Evolutionary conservation across 2,329 filamentous ascomycete species (phyloP).

Genomic region (Nemania bipapillata): DNA sequence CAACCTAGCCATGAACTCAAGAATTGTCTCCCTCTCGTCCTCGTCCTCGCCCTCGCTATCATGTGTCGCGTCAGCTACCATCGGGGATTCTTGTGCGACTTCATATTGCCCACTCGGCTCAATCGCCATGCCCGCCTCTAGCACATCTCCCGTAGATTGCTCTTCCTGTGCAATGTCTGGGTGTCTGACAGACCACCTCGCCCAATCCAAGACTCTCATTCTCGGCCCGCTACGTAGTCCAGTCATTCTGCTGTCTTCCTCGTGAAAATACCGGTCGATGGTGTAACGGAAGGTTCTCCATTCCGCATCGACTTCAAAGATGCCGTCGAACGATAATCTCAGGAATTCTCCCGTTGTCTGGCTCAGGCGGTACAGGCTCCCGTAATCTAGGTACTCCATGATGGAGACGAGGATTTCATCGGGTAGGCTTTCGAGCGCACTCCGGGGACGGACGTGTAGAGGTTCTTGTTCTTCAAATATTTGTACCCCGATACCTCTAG

Average conservation of each 20-base stretch:
- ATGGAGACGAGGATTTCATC: slow-evolving; percentile 38
- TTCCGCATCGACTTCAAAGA: slow-evolving; percentile 26
- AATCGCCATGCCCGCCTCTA: not conserved
- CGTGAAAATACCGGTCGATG: slow-evolving; percentile 11
- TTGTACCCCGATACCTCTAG: not conserved
- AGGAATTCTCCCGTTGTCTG: slow-evolving; percentile 34
- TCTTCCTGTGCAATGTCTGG: not conserved
- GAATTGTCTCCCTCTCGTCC: slow-evolving; percentile 29
- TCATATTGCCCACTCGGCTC: not conserved
- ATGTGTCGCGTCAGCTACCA: not conserved
- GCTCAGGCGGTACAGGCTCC: slow-evolving; percentile 37
- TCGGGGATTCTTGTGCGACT: not conserved
- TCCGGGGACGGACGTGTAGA: not conserved
- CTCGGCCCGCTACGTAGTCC: slow-evolving; percentile 12
- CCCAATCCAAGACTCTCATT: not conserved
- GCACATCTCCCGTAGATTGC: not conserved
- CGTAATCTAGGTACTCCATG: slow-evolving; percentile 36
- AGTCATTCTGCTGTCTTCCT: not conserved
- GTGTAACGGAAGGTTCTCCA: slow-evolving; percentile 36
- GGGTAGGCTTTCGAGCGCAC: slow-evolving; percentile 35
- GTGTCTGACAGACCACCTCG: not conserved
- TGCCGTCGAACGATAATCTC: slow-evolving; percentile 33
- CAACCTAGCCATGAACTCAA: slow-evolving; percentile 26
- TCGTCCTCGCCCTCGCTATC: not conserved
- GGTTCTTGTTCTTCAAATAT: not conserved